Evolutionary conservation across 495 filamentous ascomycete genomes (phyloP).

Genomic region (Penicillium fimorum): DNA sequence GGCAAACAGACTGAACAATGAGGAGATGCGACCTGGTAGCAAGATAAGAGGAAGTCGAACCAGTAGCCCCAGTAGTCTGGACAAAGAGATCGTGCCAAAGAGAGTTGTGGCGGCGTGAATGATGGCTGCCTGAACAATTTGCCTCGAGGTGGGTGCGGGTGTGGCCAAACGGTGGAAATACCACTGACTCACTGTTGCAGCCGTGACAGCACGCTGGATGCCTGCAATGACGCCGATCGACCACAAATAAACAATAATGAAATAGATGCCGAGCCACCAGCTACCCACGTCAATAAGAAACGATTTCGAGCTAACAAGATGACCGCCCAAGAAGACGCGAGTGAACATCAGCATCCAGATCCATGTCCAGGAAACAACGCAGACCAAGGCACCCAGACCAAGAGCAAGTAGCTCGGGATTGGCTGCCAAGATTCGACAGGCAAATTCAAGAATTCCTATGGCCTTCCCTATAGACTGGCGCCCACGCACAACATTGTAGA

Average conservation of each 20-base stretch:
- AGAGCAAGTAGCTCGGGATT: slow-evolving; percentile 81
- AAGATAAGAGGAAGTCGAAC: slow-evolving; percentile 84
- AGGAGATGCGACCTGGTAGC: slow-evolving; percentile 69
- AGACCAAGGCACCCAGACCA: slow-evolving; percentile 72
- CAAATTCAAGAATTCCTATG: slow-evolving; percentile 85
- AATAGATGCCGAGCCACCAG: slow-evolving; percentile 89
- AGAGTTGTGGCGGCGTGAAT: slow-evolving; percentile 76
- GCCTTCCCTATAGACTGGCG: slow-evolving; percentile 77
- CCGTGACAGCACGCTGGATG: slow-evolving; percentile 85
- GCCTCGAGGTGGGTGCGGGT: slow-evolving; percentile 69
- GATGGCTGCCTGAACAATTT: slow-evolving; percentile 79
- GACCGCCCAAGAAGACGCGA: slow-evolving; percentile 84
- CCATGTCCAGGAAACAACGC: slow-evolving; percentile 88
- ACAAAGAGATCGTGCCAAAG: slow-evolving; percentile 91
- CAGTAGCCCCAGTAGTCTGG: slow-evolving; percentile 72
- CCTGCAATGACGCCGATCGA: slow-evolving; percentile 81
- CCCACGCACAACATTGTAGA: slow-evolving; percentile 73
- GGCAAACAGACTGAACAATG: slow-evolving; percentile 58
- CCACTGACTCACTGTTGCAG: slow-evolving; percentile 96
- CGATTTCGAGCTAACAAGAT: slow-evolving; percentile 57
- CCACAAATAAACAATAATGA: slow-evolving; percentile 93
- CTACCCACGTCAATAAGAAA: slow-evolving; percentile 82
- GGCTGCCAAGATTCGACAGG: slow-evolving; percentile 78
- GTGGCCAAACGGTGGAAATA: slow-evolving; percentile 91
- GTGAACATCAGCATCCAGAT: slow-evolving; percentile 96